Evolutionary conservation across 352 stramenopile species (phyloP).

Genomic region (Phytophthora uliginosa): DNA sequence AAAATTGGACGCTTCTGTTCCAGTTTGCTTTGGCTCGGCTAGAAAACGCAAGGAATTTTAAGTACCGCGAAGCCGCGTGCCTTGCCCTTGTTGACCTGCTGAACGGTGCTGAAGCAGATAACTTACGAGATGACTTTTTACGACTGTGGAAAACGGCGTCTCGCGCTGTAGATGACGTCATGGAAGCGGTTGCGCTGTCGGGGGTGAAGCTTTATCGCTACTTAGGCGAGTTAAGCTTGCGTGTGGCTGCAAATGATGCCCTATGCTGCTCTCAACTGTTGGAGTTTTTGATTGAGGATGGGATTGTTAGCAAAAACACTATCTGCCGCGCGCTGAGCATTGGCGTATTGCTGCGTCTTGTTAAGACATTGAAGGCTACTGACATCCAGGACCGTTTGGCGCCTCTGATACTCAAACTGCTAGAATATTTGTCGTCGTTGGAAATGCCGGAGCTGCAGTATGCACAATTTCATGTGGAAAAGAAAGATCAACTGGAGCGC

Average conservation of each 20-base stretch:
- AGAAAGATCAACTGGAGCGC: constrained; percentile 86
- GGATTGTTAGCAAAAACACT: constrained; percentile 78
- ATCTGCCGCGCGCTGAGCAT: constrained; percentile 76
- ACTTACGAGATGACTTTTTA: constrained; percentile 62
- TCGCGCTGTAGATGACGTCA: constrained; percentile 84
- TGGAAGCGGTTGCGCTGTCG: constrained; percentile 68
- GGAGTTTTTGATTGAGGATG: constrained; percentile 71
- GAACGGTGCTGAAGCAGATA: constrained; percentile 55
- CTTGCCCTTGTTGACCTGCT: constrained; percentile 72
- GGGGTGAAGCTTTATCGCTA: constrained; percentile 83
- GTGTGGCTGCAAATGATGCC: constrained; percentile 62
- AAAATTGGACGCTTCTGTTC: constrained; percentile 66
- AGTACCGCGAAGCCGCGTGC: constrained; percentile 83
- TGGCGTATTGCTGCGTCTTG: constrained; percentile 75
- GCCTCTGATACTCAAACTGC: constrained; percentile 65
- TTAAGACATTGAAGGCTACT: constrained; percentile 66
- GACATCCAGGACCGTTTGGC: constrained; percentile 70
- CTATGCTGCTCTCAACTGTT: constrained; percentile 63
- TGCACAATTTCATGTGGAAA: constrained; percentile 87
- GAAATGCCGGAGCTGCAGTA: constrained; percentile 90
- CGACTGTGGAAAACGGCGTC: constrained; percentile 74
- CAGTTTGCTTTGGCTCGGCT: constrained; percentile 67
- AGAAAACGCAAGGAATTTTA: constrained; percentile 80
- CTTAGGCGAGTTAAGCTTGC: constrained; percentile 79
- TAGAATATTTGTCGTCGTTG: constrained; percentile 86